phyloP scores from a whole-genome alignment of 345 rosid genomes.

The Heritiera fomes region DNA sequence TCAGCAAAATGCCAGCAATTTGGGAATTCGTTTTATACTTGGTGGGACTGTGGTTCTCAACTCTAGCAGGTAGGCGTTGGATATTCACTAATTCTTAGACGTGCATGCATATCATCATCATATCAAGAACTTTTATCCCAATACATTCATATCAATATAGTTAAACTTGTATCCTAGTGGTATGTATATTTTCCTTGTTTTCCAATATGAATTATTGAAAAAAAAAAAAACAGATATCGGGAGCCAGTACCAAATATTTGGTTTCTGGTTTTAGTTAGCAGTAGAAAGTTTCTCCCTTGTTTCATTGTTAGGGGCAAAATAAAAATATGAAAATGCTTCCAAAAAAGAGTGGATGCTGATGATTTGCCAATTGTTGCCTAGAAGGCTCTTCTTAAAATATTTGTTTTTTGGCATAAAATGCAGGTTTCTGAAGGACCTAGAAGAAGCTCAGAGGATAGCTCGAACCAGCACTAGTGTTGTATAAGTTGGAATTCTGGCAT shows the following conservation, averaged over 20 bases:
- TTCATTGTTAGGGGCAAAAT: neutral
- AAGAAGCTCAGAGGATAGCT: slow-evolving; percentile 78
- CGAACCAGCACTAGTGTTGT: slow-evolving; percentile 54
- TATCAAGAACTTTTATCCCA: too few species aligned
- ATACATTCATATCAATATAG: too few species aligned
- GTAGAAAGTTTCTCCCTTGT: neutral
- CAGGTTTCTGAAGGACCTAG: slow-evolving; percentile 86
- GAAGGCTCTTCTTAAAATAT: neutral
- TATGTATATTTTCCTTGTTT: neutral
- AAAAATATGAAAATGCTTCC: neutral
- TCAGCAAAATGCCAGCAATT: slow-evolving; percentile 69
- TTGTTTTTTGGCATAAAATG: slow-evolving; percentile 3
- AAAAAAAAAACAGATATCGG: neutral
- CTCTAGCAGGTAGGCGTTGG: slow-evolving; percentile 68
- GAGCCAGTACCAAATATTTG: neutral
- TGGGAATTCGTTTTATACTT: slow-evolving; percentile 83
- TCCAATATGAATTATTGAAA: neutral
- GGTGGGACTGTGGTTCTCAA: slow-evolving; percentile 83
- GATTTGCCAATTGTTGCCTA: neutral
- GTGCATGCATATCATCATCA: neutral
- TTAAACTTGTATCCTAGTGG: neutral
- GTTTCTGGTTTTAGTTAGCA: too few species aligned
- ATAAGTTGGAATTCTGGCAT: slow-evolving; percentile 30
- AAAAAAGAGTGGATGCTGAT: neutral
- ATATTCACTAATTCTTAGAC: neutral